Conservation (phyloP, 805 yeast species). For the Candida tammaniensis region DNA sequence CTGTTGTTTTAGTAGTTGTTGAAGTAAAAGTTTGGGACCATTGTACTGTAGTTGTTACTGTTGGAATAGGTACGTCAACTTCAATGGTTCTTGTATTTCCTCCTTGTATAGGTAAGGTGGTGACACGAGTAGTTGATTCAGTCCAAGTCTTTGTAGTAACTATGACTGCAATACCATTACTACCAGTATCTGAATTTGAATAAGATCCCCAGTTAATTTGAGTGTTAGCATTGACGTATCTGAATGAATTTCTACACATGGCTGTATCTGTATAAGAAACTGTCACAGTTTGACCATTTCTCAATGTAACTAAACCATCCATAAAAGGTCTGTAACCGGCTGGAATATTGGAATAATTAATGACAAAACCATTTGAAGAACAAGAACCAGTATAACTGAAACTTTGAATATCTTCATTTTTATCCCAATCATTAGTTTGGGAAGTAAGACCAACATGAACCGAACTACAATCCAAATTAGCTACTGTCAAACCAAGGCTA, state of each 20-base stretch:
- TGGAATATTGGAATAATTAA: conserved; percentile 20
- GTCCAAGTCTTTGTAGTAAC: conserved; percentile 20
- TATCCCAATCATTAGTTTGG: conserved; percentile 20
- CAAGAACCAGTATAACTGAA: conserved; percentile 15
- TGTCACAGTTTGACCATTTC: not conserved
- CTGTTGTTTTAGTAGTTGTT: conserved; percentile 10
- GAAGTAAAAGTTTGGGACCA: conserved; percentile 14
- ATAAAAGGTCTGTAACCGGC: conserved; percentile 27
- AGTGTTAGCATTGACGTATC: not conserved
- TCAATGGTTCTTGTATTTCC: conserved; percentile 21
- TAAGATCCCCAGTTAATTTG: not conserved
- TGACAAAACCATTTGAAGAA: conserved; percentile 7
- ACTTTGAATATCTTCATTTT: conserved; percentile 12
- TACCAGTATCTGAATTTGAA: conserved; percentile 7
- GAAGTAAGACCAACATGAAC: conserved; percentile 20
- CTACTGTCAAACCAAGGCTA: conserved; percentile 17
- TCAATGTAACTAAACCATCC: conserved; percentile 7
- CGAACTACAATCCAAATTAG: conserved; percentile 19
- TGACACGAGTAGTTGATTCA: conserved; percentile 16
- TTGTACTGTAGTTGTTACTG: conserved; percentile 10
- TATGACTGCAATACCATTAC: conserved; percentile 13
- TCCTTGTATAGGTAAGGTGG: conserved; percentile 15
- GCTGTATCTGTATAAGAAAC: not conserved
- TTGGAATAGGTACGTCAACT: conserved; percentile 21
- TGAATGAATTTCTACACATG: not conserved